Percentiles rank a stretch among this genome's conserved stretches.
phyloP scores from a whole-genome alignment of 2,329 filamentous ascomycete genomes.

The Biscogniauxia marginata region DNA sequence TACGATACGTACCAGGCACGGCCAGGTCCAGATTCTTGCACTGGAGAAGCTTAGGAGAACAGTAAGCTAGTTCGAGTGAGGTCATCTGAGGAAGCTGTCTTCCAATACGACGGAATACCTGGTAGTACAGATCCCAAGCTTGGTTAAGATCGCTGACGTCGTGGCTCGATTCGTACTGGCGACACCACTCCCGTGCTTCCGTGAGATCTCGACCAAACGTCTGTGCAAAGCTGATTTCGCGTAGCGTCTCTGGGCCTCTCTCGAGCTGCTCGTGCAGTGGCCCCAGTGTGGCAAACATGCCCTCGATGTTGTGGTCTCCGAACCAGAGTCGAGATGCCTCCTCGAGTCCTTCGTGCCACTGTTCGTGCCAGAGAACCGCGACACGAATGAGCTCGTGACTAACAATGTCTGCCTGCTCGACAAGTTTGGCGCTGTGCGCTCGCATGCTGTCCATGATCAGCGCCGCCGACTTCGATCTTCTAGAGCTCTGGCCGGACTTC shows the following conservation, averaged over 20 bases:
- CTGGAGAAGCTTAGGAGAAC: conserved; percentile 87
- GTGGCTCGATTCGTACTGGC: conserved; percentile 82
- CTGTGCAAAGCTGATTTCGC: conserved; percentile 96
- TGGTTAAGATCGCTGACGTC: conserved; percentile 95
- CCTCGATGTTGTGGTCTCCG: conserved; percentile 94
- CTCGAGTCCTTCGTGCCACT: conserved; percentile 97
- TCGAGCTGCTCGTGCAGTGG: conserved; percentile 92
- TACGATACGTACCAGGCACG: conserved; percentile 92
- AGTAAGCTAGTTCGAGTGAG: conserved; percentile 90
- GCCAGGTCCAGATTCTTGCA: conserved; percentile 86
- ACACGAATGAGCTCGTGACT: conserved; percentile 97
- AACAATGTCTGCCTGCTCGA: conserved; percentile 92
- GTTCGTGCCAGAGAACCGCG: conserved; percentile 96
- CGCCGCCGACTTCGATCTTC: conserved; percentile 81
- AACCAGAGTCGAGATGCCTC: conserved; percentile 97
- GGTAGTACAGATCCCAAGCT: conserved; percentile 98
- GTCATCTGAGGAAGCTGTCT: conserved; percentile 91
- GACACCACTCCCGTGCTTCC: conserved; percentile 94
- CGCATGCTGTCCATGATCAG: conserved; percentile 99
- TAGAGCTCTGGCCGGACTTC: conserved; percentile 82
- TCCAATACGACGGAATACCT: conserved; percentile 93
- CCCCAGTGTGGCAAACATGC: conserved; percentile 89
- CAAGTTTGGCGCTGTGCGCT: conserved; percentile 85
- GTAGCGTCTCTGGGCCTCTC: conserved; percentile 84
- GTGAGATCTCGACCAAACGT: conserved; percentile 94